phyloP scores from a whole-genome alignment of 192 early-diverging fungal genomes.

The Phycomyces blakesleeanus region DNA sequence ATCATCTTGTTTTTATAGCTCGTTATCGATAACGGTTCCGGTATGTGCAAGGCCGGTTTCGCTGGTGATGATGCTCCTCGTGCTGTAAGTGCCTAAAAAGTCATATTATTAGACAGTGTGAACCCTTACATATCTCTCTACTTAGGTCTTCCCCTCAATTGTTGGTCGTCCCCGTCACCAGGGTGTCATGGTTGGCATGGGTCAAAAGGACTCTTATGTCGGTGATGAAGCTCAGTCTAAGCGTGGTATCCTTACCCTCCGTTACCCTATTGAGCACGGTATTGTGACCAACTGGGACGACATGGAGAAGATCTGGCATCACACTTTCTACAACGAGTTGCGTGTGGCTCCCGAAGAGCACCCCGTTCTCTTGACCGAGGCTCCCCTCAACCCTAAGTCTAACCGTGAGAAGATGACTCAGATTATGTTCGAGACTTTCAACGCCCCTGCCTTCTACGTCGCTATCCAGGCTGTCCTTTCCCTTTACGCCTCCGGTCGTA shows the following conservation, averaged over 20 bases:
- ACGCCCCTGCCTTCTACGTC: conserved; percentile 95
- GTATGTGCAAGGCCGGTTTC: conserved; percentile 95
- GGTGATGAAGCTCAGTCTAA: conserved; percentile 90
- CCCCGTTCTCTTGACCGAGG: conserved; percentile 95
- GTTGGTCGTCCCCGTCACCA: conserved; percentile 85
- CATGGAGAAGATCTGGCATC: conserved; percentile 96
- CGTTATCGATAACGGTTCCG: conserved; percentile 91
- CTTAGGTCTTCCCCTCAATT: conserved; percentile 72
- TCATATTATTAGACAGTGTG: no score
- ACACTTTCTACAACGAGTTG: conserved; percentile 97
- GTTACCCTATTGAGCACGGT: conserved; percentile 90
- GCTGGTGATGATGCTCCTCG: conserved; percentile 89
- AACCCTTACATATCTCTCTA: no score
- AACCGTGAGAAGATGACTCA: conserved; percentile 99
- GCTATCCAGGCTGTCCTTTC: conserved; percentile 95
- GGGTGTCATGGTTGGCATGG: conserved; percentile 89
- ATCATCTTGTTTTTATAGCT: conserved; percentile 43
- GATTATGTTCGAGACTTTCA: conserved; percentile 99
- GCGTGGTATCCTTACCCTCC: conserved; percentile 83
- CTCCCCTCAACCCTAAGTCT: conserved; percentile 95
- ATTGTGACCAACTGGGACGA: conserved; percentile 93
- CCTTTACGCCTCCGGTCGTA: conserved; percentile 94
- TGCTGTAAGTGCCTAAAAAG: conserved; percentile 75
- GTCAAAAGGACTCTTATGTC: conserved; percentile 87
- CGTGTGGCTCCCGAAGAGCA: conserved; percentile 98